Base-by-base conservation (phyloP, 371 early-diverging fungal species). In the Syncephalis fuscata region DNA sequence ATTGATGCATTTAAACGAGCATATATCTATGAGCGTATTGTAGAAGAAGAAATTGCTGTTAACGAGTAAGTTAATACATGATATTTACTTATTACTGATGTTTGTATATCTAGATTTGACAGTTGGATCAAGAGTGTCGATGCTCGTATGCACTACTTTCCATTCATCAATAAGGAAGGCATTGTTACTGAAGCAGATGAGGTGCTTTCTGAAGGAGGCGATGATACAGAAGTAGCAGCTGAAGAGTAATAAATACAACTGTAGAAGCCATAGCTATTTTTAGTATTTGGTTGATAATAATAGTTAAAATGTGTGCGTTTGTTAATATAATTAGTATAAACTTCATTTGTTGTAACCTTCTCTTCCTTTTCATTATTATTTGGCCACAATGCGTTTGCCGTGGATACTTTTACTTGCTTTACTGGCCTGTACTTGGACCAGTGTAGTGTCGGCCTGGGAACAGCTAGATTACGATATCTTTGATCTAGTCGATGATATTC, bases 1-100 rank as follows among this genome's bases (percentile, higher is more conserved):
- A 88, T 94, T 32, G 74, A 81, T 2, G 63, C 56, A n/a, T 93
- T 95, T 55, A 92, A 87, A 63, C 61, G 74, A 47, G 58, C 82
- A 55, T 78, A 63, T 55, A 90, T 96, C 48, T 85, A 88, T 58
- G 58, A 71, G 20, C 64, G 68, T 5, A 85, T 93, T 17, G 62
- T 78, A 44, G 61, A 72, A 44, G 80, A 79, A 21, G 97, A 96
- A 58, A 40, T 63, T 44, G 58, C 55, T 22, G 67, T 70, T 3
- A 60, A 64, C 42, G 58, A 61, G 70, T 74, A 67, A 53, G 27
- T 39, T 17, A 14, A 20, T 39, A 17, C 32, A 46, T 24, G n/a
- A 14, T 39, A 32, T 44, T 8, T 10, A n/a, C 24, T 11, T 27
- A 1, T 15, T 39, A 32, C 19, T 43, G 23, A 22, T 25, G 19